Conservation (phyloP, 305 asterid genomes). For the Fraxinus paxiana region DNA sequence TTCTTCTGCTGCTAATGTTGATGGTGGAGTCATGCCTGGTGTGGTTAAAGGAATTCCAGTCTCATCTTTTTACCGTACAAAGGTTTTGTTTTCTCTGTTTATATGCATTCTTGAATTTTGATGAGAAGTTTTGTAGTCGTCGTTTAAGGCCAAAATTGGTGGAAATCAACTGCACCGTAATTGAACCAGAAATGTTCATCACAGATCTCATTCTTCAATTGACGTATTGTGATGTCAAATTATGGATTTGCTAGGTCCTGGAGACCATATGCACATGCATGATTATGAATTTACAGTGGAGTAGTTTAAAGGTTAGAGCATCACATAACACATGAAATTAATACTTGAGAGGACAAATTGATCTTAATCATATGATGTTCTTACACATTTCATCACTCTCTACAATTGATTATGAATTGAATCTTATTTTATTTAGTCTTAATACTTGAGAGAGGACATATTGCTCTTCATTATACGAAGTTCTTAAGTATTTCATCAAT, state of each 20-base stretch:
- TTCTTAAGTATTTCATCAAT: background rate
- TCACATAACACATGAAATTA: background rate
- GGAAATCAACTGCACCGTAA: background rate
- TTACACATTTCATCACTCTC: background rate
- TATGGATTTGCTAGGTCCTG: background rate
- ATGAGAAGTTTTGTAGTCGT: background rate
- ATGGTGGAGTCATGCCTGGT: conserved; percentile 29
- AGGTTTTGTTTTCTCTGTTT: conserved; percentile 27
- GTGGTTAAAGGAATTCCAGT: conserved; percentile 43
- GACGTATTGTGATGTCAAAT: background rate
- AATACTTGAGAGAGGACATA: background rate
- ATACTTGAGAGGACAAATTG: background rate
- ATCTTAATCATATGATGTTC: background rate
- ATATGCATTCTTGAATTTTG: background rate
- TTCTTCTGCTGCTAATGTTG: conserved; percentile 28
- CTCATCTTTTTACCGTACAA: conserved; percentile 37
- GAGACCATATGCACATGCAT: background rate
- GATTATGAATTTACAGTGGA: background rate
- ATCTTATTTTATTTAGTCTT: background rate
- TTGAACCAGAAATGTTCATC: background rate
- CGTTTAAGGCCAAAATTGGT: background rate
- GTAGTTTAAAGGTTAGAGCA: background rate
- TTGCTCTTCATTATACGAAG: background rate
- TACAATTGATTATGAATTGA: background rate
- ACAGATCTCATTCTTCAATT: background rate